Conservation (phyloP, 768 basidiomycete genomes). For the Coprinopsis sp. region DNA sequence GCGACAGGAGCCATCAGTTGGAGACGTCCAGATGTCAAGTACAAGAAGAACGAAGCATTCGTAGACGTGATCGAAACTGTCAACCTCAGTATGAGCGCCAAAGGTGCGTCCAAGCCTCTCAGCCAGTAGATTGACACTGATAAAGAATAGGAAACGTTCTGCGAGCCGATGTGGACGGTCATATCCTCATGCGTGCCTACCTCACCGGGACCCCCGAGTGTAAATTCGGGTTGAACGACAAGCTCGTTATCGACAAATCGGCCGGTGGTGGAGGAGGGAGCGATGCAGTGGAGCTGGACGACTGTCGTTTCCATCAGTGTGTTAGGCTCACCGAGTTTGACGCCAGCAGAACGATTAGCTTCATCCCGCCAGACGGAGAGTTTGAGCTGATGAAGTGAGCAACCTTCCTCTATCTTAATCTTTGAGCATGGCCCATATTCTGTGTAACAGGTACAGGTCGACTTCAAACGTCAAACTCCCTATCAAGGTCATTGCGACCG, state of each 20-base stretch:
- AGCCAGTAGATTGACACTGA: neutral
- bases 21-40: conserved; percentile 93
- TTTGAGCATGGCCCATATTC: neutral
- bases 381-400: conserved; percentile 95
- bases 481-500: conserved; percentile 81
- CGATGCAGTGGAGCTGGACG: conserved; percentile 92
- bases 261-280: conserved; percentile 53
- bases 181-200: conserved; percentile 97
- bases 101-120: conserved; percentile 49
- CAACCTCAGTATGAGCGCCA: conserved; percentile 95
- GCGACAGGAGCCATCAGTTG: conserved; percentile 97
- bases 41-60: conserved; percentile 99
- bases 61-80: conserved; percentile 99
- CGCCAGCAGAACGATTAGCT: conserved; percentile 88
- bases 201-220: conserved; percentile 96
- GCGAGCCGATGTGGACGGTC: conserved; percentile 96
- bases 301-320: conserved; percentile 98
- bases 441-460: conserved; percentile 73
- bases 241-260: conserved; percentile 91
- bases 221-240: conserved; percentile 98
- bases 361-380: conserved; percentile 97
- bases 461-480: conserved; percentile 97
- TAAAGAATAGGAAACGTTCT: conserved; percentile 68
- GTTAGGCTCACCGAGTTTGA: conserved; percentile 95
- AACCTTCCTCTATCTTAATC: neutral